A percentile compares a stretch with the other conserved stretches of the same genome.
Conservation (phyloP, 2,329 filamentous ascomycete genomes). For the Phyllosticta citrichinensis region DNA sequence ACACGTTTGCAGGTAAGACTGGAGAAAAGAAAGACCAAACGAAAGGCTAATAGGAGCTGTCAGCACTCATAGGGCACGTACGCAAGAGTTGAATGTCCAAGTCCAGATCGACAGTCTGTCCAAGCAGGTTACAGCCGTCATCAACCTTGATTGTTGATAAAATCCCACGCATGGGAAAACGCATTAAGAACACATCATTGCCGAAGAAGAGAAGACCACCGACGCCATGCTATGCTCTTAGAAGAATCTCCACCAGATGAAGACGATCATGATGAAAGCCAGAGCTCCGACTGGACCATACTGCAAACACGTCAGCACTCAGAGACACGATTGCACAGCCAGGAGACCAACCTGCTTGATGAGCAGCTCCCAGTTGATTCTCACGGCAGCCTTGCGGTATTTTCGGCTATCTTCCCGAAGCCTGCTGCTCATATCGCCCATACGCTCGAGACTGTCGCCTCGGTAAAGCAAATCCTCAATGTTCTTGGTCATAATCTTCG, state of each 20-base stretch:
- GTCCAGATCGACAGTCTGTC: neutral
- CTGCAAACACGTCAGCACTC: constrained; percentile 28
- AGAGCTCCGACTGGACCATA: constrained; percentile 84
- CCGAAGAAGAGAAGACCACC: constrained; percentile 4
- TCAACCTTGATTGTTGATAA: neutral
- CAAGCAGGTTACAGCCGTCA: neutral
- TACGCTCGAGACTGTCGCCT: constrained; percentile 87
- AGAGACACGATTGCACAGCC: neutral
- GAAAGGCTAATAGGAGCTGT: neutral
- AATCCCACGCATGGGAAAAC: neutral
- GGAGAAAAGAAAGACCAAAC: neutral
- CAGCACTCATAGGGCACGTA: neutral
- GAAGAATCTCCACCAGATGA: constrained; percentile 91
- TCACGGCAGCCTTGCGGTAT: constrained; percentile 82
- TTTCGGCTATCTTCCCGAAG: constrained; percentile 89
- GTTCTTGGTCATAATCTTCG: constrained; percentile 99
- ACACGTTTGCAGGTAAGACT: neutral
- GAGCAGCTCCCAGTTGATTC: constrained; percentile 96
- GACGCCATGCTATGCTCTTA: constrained; percentile 31
- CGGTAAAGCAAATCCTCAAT: constrained; percentile 95
- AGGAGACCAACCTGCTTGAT: constrained; percentile 64
- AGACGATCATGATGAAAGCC: constrained; percentile 71
- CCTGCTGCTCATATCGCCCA: constrained; percentile 87
- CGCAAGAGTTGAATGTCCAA: neutral
- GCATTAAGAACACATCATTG: constrained; percentile 4